Base-by-base conservation (phyloP, 495 filamentous ascomycete genomes). In the Terfezia claveryi region DNA sequence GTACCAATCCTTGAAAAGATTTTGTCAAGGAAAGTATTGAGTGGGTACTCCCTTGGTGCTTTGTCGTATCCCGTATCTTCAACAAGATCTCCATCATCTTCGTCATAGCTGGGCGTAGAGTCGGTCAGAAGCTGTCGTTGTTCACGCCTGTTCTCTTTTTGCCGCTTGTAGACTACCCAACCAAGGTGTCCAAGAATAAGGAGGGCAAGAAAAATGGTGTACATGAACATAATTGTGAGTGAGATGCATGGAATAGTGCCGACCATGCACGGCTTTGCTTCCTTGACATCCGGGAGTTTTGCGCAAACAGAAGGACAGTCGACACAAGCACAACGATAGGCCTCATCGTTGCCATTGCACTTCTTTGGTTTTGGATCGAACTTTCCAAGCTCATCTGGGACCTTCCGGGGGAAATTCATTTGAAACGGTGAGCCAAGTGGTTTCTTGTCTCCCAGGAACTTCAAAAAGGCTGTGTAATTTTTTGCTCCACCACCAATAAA, bases 401-500 rank as follows among this genome's bases (percentile, higher is more conserved):
- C 66, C 20, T 65, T 69, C 6, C 83, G 74, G 10, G 81, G 82
- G 63, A 89, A 98, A 71, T 98, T 85, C 68, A 98, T 91, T 70
- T 96, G 92, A 68, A 98, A 96, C 0, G 91, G 91, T 53, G 87
- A 94, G 8, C 91, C 92, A 14, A 89, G 73, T 8, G 77, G 68
- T 64, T 87, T 88, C 72, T 92, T 83, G 59, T 92, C 79, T 10
- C 91, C 91, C n/a, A 98, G 68, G 64, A 94, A 98, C 59, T 82
- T 84, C 56, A 98, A 65, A 61, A 98, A 84, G 36, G 80, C 73
- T 0, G 75, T 73, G 68, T 87, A 93, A 64, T 94, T 81, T 71
- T 91, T 93, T 17, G 91, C 92, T 27, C 87, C 87, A 10, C 91
- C 92, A 9, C 91, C 92, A 58, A 96, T 94, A 59, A 96, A 80